Percentiles rank a stretch among this genome's conserved stretches.
Evolutionary conservation across 371 early-diverging fungal genomes (phyloP).

Genomic region (Circinella minor): DNA sequence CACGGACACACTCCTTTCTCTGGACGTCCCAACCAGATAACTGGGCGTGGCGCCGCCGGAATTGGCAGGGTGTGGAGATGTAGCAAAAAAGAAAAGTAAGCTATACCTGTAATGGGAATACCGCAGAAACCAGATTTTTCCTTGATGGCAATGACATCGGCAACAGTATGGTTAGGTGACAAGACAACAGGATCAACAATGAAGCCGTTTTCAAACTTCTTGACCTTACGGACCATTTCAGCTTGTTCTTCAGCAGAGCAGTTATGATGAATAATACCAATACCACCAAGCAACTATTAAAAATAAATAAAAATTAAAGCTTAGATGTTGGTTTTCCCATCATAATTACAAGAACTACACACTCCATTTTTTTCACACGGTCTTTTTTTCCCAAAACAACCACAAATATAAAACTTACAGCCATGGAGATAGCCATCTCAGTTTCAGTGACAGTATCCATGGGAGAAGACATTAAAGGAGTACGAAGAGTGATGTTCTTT

Average conservation of each 20-base stretch:
- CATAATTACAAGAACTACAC: neutral
- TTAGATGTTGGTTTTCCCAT: neutral
- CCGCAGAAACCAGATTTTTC: slow-evolving; percentile 91
- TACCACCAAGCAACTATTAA: slow-evolving; percentile 82
- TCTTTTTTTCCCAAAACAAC: neutral
- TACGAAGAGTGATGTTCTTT: slow-evolving; percentile 84
- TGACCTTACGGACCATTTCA: slow-evolving; percentile 96
- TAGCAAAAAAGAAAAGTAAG: neutral
- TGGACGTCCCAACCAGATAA: no score
- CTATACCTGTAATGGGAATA: slow-evolving; percentile 91
- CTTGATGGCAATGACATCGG: slow-evolving; percentile 90
- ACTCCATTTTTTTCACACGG: neutral
- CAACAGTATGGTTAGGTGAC: slow-evolving; percentile 82
- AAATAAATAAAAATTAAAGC: slow-evolving; percentile 4
- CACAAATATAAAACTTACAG: slow-evolving; percentile 62
- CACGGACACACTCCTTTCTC: neutral
- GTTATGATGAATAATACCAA: slow-evolving; percentile 98
- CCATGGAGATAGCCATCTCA: slow-evolving; percentile 97
- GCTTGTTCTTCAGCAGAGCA: slow-evolving; percentile 95
- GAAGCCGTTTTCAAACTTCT: slow-evolving; percentile 98
- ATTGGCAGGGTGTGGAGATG: neutral
- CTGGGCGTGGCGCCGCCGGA: no score
- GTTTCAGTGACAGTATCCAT: slow-evolving; percentile 99
- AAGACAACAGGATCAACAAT: slow-evolving; percentile 93
- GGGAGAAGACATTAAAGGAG: slow-evolving; percentile 92